Evolutionary conservation across 208 protist genomes (phyloP), one percentile per base, ranked within the genome.

Genomic region (Herpetomonas muscarum): DNA sequence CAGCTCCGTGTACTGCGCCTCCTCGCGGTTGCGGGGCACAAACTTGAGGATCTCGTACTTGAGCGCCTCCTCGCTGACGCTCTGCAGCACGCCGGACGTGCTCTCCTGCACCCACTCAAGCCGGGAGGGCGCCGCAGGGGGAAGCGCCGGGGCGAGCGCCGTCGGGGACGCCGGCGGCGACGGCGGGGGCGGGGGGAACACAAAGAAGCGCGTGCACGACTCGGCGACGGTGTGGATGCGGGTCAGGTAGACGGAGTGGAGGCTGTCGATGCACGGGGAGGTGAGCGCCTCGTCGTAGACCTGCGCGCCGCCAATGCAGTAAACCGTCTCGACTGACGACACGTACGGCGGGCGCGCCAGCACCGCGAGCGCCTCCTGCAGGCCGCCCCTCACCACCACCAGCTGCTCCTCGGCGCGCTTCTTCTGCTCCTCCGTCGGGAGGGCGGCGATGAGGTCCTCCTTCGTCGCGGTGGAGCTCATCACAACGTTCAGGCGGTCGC

Each of bases 1-100:
- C 5, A 98, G 80, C 5, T 94, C 57, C 24, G 97, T 70, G 68
- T 98, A 98, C 76, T 98, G 94, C 47, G 75, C 34, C 79, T 98
- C 94, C 64, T 97, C 93, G 1, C 48, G 32, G 68, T 96, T 96
- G 46, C 73, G 73, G 9, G 56, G 79, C n/a, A 89, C 73, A 56
- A 79, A 92, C 67, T 87, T 91, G 21, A 75, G 42, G 52, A 94
- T 86, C 50, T 73, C 67, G 59, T 88, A 93, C 21, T 70, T 55
- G 26, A 70, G 55, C 0, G 53, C 56, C 4, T 57, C 45, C 12
- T 56, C 56, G 26, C 55, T 61, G 13, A 52, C 54, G 39, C 77
- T 89, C 41, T 31, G 61, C 26, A 55, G 32, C 31, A 70, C 65
- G 0, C 71, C 74, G 15, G 54, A 52, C 13, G 67, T 61, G 26